Evolutionary conservation across 1,139 yeast genomes (phyloP), one percentile per base, ranked within the genome.

Genomic region (Candida pseudoviswanathii): DNA sequence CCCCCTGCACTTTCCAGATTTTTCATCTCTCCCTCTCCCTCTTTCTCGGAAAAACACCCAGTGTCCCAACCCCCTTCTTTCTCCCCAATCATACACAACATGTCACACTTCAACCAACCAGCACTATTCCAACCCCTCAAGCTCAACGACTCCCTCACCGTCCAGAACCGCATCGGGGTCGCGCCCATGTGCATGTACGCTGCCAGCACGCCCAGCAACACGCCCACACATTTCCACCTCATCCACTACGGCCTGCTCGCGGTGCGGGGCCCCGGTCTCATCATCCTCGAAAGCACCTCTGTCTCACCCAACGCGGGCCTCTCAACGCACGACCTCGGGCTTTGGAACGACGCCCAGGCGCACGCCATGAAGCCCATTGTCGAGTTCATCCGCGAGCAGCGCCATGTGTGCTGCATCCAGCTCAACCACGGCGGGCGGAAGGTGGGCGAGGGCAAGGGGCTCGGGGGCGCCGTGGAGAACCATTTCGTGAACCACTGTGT

Each of bases 101-200:
- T 37, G 41, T 25, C 45, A 22, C 30, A 31, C 16, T 24, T 9
- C 34, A 29, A 44, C 30, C 41, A n/a, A 54, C 64, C 64, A 5
- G 54, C 52, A 29, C 38, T 61, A 8, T 62, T 61, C 45, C 53
- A 51, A 29, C 63, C 61, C 3, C 49, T 60, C 27, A 52, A 54
- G 38, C 43, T 52, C 21, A 46, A 42, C n/a, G 42, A 41, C 30
- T 16, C 40, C n/a, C 9, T 51, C 7, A 60, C 63, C 0, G 56
- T 81, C 27, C 73, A 71, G 5, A 81, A 81, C 58, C 64, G 85
- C 52, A 59, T 81, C 5, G 81, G 78, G 10, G 82, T 82, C n/a
- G 73, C 86, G 0, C 86, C 87, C 36, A 81, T 82, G 85, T 77
- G 84, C 57, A 77, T 70, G 51, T 81, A 81, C 61, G 70, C 82